These are phyloP conservation scores for Huntiella omanensis DNA, from an alignment of 2,329 filamentous ascomycete species.

Conservation along the genomic window DNA sequence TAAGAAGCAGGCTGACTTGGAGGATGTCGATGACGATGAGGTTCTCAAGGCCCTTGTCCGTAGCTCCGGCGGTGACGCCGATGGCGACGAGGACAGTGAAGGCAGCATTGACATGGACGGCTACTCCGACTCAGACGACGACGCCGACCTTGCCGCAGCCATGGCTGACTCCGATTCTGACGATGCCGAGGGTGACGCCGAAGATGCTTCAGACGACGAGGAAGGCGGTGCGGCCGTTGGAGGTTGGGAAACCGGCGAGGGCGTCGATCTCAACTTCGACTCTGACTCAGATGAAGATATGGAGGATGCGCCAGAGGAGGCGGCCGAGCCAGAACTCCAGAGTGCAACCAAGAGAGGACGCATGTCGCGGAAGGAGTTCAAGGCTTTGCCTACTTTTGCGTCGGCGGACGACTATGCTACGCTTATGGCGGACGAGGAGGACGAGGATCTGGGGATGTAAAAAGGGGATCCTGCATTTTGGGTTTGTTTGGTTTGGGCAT, in stretches of 20 bases:
- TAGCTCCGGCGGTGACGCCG: constrained; percentile 38
- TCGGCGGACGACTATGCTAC: constrained; percentile 86
- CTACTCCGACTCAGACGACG: constrained; percentile 30
- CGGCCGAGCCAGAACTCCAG: constrained; percentile 17
- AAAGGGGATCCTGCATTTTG: neutral
- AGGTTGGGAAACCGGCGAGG: constrained; percentile 21
- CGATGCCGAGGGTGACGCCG: constrained; percentile 7
- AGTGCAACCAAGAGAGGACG: constrained; percentile 22
- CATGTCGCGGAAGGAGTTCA: constrained; percentile 66
- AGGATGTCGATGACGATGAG: constrained; percentile 37
- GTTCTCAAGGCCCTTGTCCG: constrained; percentile 83
- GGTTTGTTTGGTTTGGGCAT: neutral
- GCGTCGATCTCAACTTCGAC: constrained; percentile 10
- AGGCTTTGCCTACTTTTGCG: constrained; percentile 79
- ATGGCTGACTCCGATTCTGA: constrained; percentile 26
- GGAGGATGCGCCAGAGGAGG: neutral
- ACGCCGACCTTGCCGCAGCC: constrained; percentile 29
- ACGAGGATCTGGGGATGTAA: constrained; percentile 18
- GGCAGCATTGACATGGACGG: constrained; percentile 31
- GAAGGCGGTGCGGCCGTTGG: constrained; percentile 28
- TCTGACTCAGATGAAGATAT: constrained; percentile 10
- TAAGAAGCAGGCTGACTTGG: constrained; percentile 27
- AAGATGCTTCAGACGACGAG: constrained; percentile 21
- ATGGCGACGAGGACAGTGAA: constrained; percentile 43
- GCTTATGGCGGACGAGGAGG: constrained; percentile 55